phyloP scores from a whole-genome alignment of 805 yeast species.

The Metschnikowia chrysomelidarum region DNA sequence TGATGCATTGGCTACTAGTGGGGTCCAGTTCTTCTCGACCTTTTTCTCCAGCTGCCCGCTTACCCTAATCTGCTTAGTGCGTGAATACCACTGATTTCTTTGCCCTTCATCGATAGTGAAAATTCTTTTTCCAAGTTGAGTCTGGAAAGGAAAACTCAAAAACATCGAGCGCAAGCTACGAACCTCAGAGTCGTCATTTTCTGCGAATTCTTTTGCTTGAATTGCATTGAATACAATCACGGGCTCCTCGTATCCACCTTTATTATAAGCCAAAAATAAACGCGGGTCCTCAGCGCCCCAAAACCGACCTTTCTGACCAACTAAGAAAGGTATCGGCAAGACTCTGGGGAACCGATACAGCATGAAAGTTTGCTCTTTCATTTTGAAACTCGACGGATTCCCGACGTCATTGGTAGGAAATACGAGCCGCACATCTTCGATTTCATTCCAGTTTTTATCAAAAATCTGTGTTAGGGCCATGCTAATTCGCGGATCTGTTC shows the following conservation, averaged over 20 bases:
- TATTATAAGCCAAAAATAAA: constrained; percentile 31
- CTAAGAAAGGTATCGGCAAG: constrained; percentile 11
- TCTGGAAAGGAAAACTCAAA: constrained; percentile 18
- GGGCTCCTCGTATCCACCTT: constrained; percentile 43
- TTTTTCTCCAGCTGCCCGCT: constrained; percentile 8
- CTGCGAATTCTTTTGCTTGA: constrained; percentile 8
- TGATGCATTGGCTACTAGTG: constrained; percentile 29
- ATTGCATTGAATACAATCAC: constrained; percentile 42
- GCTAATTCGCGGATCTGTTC: constrained; percentile 16
- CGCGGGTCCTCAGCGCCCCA: constrained; percentile 54
- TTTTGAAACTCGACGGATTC: constrained; percentile 2
- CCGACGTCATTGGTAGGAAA: constrained; percentile 21
- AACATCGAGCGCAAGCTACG: constrained; percentile 11
- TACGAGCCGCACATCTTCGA: constrained; percentile 22
- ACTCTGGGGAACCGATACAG: constrained; percentile 13
- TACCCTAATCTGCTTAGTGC: constrained; percentile 10
- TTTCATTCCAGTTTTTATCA: constrained; percentile 23
- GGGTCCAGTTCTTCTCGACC: constrained; percentile 39
- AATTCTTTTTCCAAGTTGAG: constrained; percentile 14
- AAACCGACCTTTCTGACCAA: constrained; percentile 14
- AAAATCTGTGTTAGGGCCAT: constrained; percentile 21
- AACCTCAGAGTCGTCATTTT: not conserved
- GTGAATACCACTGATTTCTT: constrained; percentile 5
- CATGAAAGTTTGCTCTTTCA: constrained; percentile 7
- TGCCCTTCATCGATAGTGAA: not conserved